phyloP scores from a whole-genome alignment of 1,139 yeast species.

The Pichia terricola region DNA sequence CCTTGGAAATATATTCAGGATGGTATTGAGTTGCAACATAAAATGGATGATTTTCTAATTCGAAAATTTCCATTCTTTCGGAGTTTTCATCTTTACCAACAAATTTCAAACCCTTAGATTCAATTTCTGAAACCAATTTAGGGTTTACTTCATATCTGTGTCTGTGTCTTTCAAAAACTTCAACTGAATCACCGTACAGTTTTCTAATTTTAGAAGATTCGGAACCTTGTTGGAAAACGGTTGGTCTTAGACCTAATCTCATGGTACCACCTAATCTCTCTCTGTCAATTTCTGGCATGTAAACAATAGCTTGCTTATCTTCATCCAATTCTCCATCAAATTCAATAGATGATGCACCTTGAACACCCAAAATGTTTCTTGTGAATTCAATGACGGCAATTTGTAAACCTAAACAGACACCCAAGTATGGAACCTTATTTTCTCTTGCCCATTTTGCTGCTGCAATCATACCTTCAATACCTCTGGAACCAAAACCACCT shows the following conservation, averaged over 20 bases:
- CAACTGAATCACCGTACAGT: constrained; percentile 64
- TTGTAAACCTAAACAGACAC: constrained; percentile 96
- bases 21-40: constrained; percentile 96
- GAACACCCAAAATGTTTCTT: constrained; percentile 65
- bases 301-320: constrained; percentile 72
- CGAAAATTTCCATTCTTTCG: constrained; percentile 90
- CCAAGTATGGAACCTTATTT: constrained; percentile 85
- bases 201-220: constrained; percentile 59
- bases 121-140: constrained; percentile 57
- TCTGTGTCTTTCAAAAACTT: constrained; percentile 91
- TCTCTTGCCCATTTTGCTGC: constrained; percentile 98
- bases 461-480: constrained; percentile 95
- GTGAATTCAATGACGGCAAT: constrained; percentile 93
- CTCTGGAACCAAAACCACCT: constrained; percentile 96
- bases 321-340: constrained; percentile 57
- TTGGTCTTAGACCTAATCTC: constrained; percentile 93
- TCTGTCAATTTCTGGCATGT: constrained; percentile 98
- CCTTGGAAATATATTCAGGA: constrained; percentile 95
- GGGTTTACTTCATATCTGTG: constrained; percentile 98
- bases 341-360: constrained; percentile 76
- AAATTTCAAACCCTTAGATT: constrained; percentile 69
- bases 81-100: constrained; percentile 90
- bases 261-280: constrained; percentile 96
- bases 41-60: constrained; percentile 72
- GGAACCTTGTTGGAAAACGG: constrained; percentile 63